phyloP scores from a whole-genome alignment of 805 yeast species.

The Lipomyces mesembrius region DNA sequence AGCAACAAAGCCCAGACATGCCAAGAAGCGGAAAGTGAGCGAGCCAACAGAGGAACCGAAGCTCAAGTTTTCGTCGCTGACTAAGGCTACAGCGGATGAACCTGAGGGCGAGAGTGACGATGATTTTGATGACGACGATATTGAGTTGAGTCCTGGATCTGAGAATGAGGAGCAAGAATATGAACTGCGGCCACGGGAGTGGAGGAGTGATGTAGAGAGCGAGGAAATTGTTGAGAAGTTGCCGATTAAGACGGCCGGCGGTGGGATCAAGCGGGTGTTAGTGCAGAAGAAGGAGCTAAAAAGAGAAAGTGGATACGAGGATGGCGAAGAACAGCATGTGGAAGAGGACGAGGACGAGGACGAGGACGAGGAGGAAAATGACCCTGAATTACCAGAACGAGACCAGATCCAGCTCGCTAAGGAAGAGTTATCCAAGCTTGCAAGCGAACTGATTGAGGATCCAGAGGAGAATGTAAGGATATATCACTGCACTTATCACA shows the following conservation, averaged over 20 bases:
- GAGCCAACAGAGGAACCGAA: constrained; percentile 5
- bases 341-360: constrained; percentile 42
- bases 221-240: constrained; percentile 64
- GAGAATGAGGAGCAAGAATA: constrained; percentile 81
- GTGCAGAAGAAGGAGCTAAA: constrained; percentile 35
- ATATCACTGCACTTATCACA: not conserved
- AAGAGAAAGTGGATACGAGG: constrained; percentile 39
- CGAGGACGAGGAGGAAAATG: constrained; percentile 46
- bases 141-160: constrained; percentile 19
- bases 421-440: constrained; percentile 82
- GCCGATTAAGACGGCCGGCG: constrained; percentile 77
- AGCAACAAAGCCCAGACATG: not conserved
- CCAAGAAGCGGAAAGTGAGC: constrained; percentile 6
- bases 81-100: not conserved
- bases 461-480: constrained; percentile 77
- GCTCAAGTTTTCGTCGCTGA: constrained; percentile 12
- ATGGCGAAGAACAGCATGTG: constrained; percentile 43
- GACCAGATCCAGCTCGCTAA: constrained; percentile 66
- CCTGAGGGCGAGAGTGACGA: constrained; percentile 1
- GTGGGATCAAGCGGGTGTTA: constrained; percentile 71
- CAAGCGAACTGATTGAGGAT: constrained; percentile 76
- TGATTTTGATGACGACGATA: constrained; percentile 2
- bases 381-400: constrained; percentile 54
- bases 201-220: constrained; percentile 45
- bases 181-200: constrained; percentile 70